Conservation (phyloP, 345 rosid genomes). For the Dimocarpus longan region DNA sequence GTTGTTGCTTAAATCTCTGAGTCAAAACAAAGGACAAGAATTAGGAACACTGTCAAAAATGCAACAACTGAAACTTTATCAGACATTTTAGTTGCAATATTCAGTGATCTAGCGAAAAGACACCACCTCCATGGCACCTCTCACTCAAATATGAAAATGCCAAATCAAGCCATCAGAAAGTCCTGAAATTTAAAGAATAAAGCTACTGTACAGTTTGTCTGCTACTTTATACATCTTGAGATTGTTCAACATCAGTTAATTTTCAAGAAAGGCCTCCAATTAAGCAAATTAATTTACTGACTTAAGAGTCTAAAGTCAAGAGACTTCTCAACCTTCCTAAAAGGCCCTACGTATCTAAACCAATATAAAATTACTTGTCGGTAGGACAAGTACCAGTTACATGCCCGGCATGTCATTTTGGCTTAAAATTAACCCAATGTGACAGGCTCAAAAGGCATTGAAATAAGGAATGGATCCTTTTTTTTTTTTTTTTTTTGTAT, state of each 20-base stretch:
- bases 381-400: not conserved
- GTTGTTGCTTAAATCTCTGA: conserved; percentile 94
- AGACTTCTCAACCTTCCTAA: conserved; percentile 3
- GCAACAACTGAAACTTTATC: not conserved
- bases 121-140: not conserved
- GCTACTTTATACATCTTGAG: not conserved
- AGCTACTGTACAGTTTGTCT: not conserved
- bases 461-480: not conserved
- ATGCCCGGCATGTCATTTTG: not conserved
- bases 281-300: conserved; percentile 6
- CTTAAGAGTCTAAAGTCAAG: conserved; percentile 12
- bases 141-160: not conserved
- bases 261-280: not conserved
- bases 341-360: conserved; percentile 1
- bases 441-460: not conserved
- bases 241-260: not conserved
- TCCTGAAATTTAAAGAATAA: not conserved
- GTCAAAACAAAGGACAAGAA: conserved; percentile 18
- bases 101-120: not conserved
- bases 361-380: not conserved
- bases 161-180: not conserved
- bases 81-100: not conserved
- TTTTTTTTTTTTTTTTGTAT: not conserved
- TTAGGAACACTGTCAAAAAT: conserved; percentile 4
- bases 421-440: not conserved